These are phyloP conservation scores for Tuber microsphaerosporum DNA, from an alignment of 495 filamentous ascomycete genomes.

Conservation along the genomic window DNA sequence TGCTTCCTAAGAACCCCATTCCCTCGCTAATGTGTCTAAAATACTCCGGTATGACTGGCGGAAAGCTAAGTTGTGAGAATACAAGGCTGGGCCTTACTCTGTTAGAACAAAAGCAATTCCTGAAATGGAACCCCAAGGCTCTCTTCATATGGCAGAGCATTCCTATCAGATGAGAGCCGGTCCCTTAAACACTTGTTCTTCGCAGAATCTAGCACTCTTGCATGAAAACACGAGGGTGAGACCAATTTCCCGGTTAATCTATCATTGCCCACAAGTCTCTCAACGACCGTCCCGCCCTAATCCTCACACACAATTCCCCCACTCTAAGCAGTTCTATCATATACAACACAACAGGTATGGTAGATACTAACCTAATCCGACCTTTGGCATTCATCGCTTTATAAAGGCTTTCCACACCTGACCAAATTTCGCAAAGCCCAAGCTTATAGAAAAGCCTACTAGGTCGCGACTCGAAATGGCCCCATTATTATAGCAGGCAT, in stretches of 20 bases:
- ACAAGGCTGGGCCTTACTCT: not conserved
- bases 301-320: not conserved
- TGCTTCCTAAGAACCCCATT: too few species aligned
- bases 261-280: not conserved
- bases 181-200: not conserved
- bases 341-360: not conserved
- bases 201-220: not conserved
- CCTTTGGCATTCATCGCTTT: not conserved
- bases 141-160: not conserved
- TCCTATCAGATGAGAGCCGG: not conserved
- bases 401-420: not conserved
- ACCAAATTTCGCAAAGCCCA: not conserved
- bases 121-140: not conserved
- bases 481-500: not conserved
- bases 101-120: not conserved
- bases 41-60: not conserved
- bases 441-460: not conserved
- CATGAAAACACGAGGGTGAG: not conserved
- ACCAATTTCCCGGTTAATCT: not conserved
- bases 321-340: not conserved
- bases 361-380: not conserved
- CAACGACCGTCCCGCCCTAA: too few species aligned
- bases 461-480: not conserved
- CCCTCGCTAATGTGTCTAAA: too few species aligned
- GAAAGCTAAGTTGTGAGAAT: not conserved